Evolutionary conservation across 352 stramenopile species (phyloP).

Genomic region (Globisporangium takayamanum): DNA sequence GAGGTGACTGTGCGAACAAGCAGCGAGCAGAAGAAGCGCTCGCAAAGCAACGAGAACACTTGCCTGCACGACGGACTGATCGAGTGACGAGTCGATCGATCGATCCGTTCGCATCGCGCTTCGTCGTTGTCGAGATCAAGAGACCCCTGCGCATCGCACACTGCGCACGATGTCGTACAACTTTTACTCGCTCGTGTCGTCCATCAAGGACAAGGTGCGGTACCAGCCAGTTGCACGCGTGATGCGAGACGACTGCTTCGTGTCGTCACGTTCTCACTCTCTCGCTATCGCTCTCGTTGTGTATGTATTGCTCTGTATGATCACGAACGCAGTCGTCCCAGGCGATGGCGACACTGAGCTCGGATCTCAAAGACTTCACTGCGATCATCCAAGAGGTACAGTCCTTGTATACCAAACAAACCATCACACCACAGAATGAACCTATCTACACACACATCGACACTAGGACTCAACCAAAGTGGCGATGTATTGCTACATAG

Average conservation of each 20-base stretch:
- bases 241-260: background rate
- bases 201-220: slow-evolving; percentile 31
- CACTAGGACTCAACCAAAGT: too few relatives aligned
- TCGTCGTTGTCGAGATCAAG: too few relatives aligned
- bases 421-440: background rate
- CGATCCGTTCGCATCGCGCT: too few relatives aligned
- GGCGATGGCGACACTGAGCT: slow-evolving; percentile 65
- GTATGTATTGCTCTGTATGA: background rate
- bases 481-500: slow-evolving; percentile 5
- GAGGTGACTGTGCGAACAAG: too few relatives aligned
- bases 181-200: slow-evolving; percentile 36
- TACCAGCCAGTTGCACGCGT: background rate
- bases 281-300: background rate
- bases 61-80: too few relatives aligned
- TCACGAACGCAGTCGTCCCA: slow-evolving; percentile 38
- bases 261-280: background rate
- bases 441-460: too few relatives aligned
- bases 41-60: too few relatives aligned
- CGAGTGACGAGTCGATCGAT: too few relatives aligned
- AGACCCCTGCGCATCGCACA: too few relatives aligned
- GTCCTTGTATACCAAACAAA: background rate
- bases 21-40: too few relatives aligned
- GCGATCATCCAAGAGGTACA: slow-evolving; percentile 53
- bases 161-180: slow-evolving; percentile 28
- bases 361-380: slow-evolving; percentile 65